Conservation (phyloP, 75 land plant species). For the Pinus taeda region DNA sequence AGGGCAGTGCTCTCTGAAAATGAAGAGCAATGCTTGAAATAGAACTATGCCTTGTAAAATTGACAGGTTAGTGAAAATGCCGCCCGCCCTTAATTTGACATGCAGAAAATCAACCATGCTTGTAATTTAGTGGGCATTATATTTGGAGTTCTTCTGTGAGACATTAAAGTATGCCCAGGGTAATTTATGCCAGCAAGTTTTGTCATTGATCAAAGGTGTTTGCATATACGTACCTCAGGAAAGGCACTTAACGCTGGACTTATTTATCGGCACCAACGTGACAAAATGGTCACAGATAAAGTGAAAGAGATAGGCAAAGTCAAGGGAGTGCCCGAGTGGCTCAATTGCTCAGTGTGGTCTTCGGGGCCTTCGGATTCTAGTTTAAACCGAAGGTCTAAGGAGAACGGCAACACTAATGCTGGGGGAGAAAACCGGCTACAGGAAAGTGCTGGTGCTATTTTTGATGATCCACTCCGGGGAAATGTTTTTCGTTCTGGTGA, state of each 20-base stretch:
- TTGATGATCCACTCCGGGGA: conserved; percentile 7
- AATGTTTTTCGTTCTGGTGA: conserved; percentile 8
- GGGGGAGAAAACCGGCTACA: conserved; percentile 19
- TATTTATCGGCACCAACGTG: background rate
- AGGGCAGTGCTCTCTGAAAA: background rate
- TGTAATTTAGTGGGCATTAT: conserved; percentile 7
- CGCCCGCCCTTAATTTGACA: conserved; percentile 6
- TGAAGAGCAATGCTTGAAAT: conserved; percentile 3
- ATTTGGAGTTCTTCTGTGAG: conserved; percentile 10
- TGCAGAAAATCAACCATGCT: conserved; percentile 8
- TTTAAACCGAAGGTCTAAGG: background rate
- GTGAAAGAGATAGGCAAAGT: conserved; percentile 18
- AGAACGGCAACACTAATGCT: background rate
- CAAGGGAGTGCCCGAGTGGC: conserved; percentile 88
- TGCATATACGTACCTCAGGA: background rate
- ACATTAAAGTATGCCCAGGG: background rate
- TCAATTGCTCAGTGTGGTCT: conserved; percentile 91
- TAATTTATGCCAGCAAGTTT: too few species aligned
- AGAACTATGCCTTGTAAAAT: conserved; percentile 6
- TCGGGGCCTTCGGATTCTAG: conserved; percentile 16
- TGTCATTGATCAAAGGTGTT: too few species aligned
- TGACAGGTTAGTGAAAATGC: conserved; percentile 6
- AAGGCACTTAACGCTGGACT: conserved; percentile 1
- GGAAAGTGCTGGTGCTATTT: conserved; percentile 11
- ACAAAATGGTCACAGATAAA: conserved; percentile 18